A percentile compares a stretch with the other conserved stretches of the same genome.
These are phyloP conservation scores for Zelonia costaricensis DNA, from an alignment of 208 protist species.

Conservation along the genomic window DNA sequence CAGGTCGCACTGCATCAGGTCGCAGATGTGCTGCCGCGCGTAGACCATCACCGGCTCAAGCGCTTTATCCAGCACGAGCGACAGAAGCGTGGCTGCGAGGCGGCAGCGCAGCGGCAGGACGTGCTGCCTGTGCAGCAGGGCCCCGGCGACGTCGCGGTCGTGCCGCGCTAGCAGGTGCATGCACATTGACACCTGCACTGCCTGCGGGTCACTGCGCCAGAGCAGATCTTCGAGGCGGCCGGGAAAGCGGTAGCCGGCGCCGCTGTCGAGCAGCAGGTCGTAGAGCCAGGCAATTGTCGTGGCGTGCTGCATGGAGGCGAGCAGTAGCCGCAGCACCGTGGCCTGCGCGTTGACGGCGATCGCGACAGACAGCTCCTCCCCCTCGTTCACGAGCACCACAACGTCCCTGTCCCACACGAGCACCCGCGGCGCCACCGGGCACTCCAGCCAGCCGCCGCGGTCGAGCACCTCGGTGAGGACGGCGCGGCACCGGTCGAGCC, in stretches of 20 bases:
- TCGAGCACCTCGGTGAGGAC: conserved; percentile 35
- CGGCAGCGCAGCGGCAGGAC: conserved; percentile 40
- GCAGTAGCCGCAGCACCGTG: conserved; percentile 40
- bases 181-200: conserved; percentile 39
- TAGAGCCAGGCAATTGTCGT: conserved; percentile 60
- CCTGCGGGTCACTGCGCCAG: conserved; percentile 37
- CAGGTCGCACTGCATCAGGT: conserved; percentile 38
- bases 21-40: conserved; percentile 44
- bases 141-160: conserved; percentile 20
- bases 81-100: conserved; percentile 42
- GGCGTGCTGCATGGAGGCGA: conserved; percentile 39
- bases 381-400: background rate
- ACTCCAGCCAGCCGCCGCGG: conserved; percentile 51
- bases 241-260: conserved; percentile 17
- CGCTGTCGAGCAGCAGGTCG: conserved; percentile 37
- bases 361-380: conserved; percentile 19
- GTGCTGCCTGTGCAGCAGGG: conserved; percentile 32
- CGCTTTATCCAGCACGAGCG: conserved; percentile 23
- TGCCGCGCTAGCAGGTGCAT: conserved; percentile 37
- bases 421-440: conserved; percentile 16
- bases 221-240: conserved; percentile 36
- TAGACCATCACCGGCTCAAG: conserved; percentile 40
- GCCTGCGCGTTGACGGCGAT: conserved; percentile 59
- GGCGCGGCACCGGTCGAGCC: conserved; percentile 17
- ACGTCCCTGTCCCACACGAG: conserved; percentile 21